These are phyloP conservation scores for Globisporangium yorkense DNA, from an alignment of 352 stramenopile species.

Conservation along the genomic window DNA sequence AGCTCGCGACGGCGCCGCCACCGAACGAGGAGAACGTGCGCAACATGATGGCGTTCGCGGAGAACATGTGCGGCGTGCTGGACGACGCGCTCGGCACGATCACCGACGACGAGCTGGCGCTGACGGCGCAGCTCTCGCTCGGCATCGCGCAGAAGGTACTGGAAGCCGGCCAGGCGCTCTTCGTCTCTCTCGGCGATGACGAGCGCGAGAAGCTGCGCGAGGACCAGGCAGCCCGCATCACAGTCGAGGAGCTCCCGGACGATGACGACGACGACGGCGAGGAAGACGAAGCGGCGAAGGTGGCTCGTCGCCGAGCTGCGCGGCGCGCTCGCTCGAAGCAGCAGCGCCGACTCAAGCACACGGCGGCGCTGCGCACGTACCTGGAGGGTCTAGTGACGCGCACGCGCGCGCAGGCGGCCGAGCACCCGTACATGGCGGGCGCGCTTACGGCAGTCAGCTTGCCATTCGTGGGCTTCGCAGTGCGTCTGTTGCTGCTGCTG, in stretches of 20 bases:
- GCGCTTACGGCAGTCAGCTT: slow-evolving; percentile 51
- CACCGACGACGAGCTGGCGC: slow-evolving; percentile 55
- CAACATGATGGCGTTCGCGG: slow-evolving; percentile 65
- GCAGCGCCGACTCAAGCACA: slow-evolving; percentile 26
- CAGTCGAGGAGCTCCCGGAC: slow-evolving; percentile 56
- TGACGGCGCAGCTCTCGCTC: slow-evolving; percentile 68
- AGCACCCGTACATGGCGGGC: slow-evolving; percentile 60
- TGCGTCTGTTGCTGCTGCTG: slow-evolving; percentile 18
- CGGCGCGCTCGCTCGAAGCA: slow-evolving; percentile 9
- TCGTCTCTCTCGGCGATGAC: slow-evolving; percentile 69
- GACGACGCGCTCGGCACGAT: slow-evolving; percentile 71
- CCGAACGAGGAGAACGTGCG: slow-evolving; percentile 62
- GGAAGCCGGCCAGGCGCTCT: slow-evolving; percentile 58
- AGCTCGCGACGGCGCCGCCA: slow-evolving; percentile 17
- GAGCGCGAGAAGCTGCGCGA: slow-evolving; percentile 27
- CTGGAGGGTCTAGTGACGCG: slow-evolving; percentile 35
- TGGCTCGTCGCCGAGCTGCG: slow-evolving; percentile 1
- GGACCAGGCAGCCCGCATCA: slow-evolving; percentile 52
- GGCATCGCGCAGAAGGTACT: slow-evolving; percentile 70
- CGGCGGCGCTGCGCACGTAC: slow-evolving; percentile 37
- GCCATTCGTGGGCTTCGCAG: slow-evolving; percentile 73
- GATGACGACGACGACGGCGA: slow-evolving; percentile 21
- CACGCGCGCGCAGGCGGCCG: slow-evolving; percentile 30
- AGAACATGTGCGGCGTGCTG: slow-evolving; percentile 72
- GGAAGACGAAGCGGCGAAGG: slow-evolving; percentile 6